Evolutionary conservation across 2,329 filamentous ascomycete species (phyloP).

Genomic region (Thelonectria discophora): DNA sequence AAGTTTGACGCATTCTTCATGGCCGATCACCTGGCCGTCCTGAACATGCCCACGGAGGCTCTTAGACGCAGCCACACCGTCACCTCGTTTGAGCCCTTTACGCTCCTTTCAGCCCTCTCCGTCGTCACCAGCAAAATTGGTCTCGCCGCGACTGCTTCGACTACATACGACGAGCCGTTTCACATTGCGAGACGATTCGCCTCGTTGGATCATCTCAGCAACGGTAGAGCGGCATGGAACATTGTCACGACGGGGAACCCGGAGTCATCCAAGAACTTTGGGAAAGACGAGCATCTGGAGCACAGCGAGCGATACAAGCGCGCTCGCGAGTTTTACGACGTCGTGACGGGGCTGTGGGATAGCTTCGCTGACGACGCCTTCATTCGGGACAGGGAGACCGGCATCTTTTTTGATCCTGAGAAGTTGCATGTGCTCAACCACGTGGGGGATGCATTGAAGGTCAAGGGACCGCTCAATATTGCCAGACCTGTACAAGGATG

Average conservation of each 20-base stretch:
- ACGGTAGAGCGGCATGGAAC: conserved; percentile 62
- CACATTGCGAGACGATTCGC: conserved; percentile 63
- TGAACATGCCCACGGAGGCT: conserved; percentile 66
- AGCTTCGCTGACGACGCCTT: conserved; percentile 66
- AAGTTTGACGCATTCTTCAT: conserved; percentile 67
- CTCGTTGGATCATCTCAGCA: conserved; percentile 61
- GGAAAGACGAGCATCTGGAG: conserved; percentile 58
- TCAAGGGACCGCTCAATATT: conserved; percentile 56
- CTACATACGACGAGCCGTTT: conserved; percentile 64
- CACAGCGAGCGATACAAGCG: conserved; percentile 60
- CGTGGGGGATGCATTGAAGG: conserved; percentile 48
- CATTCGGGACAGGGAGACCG: conserved; percentile 56
- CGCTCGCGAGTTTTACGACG: conserved; percentile 62
- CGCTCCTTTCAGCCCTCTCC: conserved; percentile 59
- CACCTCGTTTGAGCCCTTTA: conserved; percentile 66
- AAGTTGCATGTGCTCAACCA: conserved; percentile 63
- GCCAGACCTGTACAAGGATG: conserved; percentile 62
- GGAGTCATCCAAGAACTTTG: conserved; percentile 62
- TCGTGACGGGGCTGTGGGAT: conserved; percentile 63
- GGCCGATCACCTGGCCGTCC: conserved; percentile 62
- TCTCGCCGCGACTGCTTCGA: conserved; percentile 62
- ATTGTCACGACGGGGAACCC: conserved; percentile 63
- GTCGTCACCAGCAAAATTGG: conserved; percentile 59
- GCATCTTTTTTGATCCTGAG: conserved; percentile 59
- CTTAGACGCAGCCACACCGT: conserved; percentile 66